Base-by-base conservation (phyloP, 202 grass and related monocot species). In the Panicum virgatum region DNA sequence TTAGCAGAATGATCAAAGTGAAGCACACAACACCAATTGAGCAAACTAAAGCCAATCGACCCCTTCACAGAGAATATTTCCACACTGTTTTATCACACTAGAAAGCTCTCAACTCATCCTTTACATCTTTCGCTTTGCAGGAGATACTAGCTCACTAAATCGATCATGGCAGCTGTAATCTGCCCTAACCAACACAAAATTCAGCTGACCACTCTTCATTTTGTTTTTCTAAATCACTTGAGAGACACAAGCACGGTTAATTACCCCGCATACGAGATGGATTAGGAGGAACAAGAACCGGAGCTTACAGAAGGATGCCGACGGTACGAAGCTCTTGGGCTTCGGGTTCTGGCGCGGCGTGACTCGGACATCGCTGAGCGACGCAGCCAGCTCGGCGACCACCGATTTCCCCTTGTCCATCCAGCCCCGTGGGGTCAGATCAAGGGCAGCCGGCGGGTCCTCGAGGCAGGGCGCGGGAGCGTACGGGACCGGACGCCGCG, bases 401-500 rank as follows among this genome's bases (percentile, higher is more conserved):
- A 56, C 62, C 15, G 82, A 87, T 74, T 89, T 90, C 48, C 83
- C 91, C 52, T 87, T 94, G 7, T 92, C 89, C 94, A 97, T 97
- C 50, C 26, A 74, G 57, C 8, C 36, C 22, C 12, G 9, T 19
- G 11, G 77, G 61, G 52, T 40, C 23, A 36, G 83, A 45, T 82
- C 83, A 42, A 78, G 46, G 58, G 12, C n/a, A 42, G 13, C 32
- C 51, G 26, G n/a, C 19, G 3, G 12, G 53, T 27, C 14, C 22
- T 14, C 22, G 6, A 45, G 40, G 40, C 32, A n/a, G 60, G 43
- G 42, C 1, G 29, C 7, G 50, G 66, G 22, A 0, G 52, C 18
- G n/a, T 4, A 14, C 44, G 45, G 57, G 20, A 15, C 26, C 27
- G 47, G 22, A 22, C 22, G 5, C 12, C 9, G 46, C 18, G 36